Base-by-base conservation (phyloP, 2,329 filamentous ascomycete species). In the Mollisia scopiformis region DNA sequence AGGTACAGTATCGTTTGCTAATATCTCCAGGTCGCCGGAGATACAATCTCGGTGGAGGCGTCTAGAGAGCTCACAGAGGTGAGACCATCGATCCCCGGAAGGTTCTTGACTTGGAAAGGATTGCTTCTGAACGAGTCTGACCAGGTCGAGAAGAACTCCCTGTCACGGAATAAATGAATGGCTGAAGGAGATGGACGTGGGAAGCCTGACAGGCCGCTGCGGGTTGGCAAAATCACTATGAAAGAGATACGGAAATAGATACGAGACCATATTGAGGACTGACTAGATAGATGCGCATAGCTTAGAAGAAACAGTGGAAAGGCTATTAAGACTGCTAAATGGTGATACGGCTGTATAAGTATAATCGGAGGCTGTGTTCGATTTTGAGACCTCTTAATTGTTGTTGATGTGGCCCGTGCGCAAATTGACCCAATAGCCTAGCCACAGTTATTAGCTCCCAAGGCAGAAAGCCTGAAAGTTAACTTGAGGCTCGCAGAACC, bases 21-120 rank as follows among this genome's bases (percentile, higher is more conserved):
- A 49, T 49, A 25, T 21, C 43, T 49, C 43, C 43, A 49, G 43
- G 43, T 49, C 43, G 19, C 43, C 13, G 43, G 43, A 49, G 43
- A 49, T 49, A 49, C 43, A 49, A 49, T 49, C 43, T 49, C 43
- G 43, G 43, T 49, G 43, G 43, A 49, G 43, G 43, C 43, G 43
- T 49, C 43, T 21, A 49, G 43, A 49, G 43, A 49, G 43, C 43
- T 49, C 43, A 49, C 19, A 49, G 43, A 49, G 43, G 43, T 49
- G 43, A 49, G 43, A 49, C 43, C 43, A 49, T 49, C 43, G 43
- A 49, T 49, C 25, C 43, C 19, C 19, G 21, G 43, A 49, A 49
- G 43, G 43, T 49, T 49, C 43, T 49, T 49, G 43, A 49, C 43
- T 6, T 49, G 43, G 43, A 49, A 49, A 49, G 43, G 43, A 49